Evolutionary conservation across 2,329 filamentous ascomycete genomes (phyloP).

Genomic region (Onygena corvina): DNA sequence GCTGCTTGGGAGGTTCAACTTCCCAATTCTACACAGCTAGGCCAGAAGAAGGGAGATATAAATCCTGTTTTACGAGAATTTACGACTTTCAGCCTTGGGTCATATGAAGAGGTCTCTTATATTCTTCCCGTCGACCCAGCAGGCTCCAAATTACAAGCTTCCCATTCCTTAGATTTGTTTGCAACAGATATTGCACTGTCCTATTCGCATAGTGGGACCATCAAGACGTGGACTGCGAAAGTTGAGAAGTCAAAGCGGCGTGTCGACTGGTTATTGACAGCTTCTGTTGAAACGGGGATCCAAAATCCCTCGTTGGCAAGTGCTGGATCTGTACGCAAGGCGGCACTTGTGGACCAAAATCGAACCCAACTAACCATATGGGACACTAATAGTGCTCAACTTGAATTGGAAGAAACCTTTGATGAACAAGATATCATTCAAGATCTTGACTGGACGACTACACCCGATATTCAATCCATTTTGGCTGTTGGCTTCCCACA

Average conservation of each 20-base stretch:
- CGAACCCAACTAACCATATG: conserved; percentile 75
- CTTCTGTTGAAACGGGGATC: conserved; percentile 67
- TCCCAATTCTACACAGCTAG: conserved; percentile 32
- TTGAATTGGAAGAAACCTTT: conserved; percentile 71
- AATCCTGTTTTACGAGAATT: conserved; percentile 49
- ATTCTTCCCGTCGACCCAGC: conserved; percentile 78
- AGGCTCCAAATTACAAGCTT: conserved; percentile 56
- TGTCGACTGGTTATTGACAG: conserved; percentile 73
- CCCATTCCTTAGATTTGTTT: conserved; percentile 75
- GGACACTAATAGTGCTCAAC: conserved; percentile 69
- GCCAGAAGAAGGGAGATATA: conserved; percentile 27
- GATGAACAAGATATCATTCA: conserved; percentile 61
- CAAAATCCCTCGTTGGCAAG: conserved; percentile 63
- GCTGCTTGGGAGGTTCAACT: conserved; percentile 68
- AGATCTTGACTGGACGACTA: conserved; percentile 89
- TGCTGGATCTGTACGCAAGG: conserved; percentile 75
- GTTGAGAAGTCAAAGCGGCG: conserved; percentile 48
- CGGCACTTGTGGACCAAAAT: conserved; percentile 63
- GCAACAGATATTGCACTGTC: conserved; percentile 76
- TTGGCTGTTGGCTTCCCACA: conserved; percentile 88
- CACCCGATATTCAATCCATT: conserved; percentile 76
- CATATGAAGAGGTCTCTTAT: conserved; percentile 42
- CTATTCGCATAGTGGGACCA: conserved; percentile 60
- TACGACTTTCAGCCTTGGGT: conserved; percentile 56
- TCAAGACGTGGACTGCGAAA: conserved; percentile 76